phyloP scores from a whole-genome alignment of 345 rosid species.

The Reutealis trisperma region DNA sequence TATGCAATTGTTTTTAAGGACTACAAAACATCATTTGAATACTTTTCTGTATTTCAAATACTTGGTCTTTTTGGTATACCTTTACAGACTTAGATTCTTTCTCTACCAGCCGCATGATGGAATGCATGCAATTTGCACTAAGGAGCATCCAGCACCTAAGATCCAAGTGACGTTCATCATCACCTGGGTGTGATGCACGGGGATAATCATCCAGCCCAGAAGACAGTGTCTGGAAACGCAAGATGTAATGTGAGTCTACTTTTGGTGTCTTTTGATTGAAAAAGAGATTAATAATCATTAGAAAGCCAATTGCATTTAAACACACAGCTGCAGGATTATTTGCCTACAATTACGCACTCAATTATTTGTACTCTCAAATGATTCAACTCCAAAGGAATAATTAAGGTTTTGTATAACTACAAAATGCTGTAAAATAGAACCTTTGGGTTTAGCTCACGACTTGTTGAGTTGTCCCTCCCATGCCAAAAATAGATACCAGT shows the following conservation, averaged over 20 bases:
- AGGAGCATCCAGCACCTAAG: constrained; percentile 98
- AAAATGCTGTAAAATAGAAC: constrained; percentile 33
- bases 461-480: constrained; percentile 72
- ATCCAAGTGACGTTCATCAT: constrained; percentile 86
- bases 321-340: not conserved
- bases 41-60: not conserved
- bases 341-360: not conserved
- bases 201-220: constrained; percentile 97
- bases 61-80: constrained; percentile 39
- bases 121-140: constrained; percentile 82
- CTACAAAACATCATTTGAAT: constrained; percentile 5
- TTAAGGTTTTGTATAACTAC: constrained; percentile 8
- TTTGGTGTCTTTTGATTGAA: not conserved
- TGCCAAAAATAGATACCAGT: constrained; percentile 80
- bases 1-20: constrained; percentile 16
- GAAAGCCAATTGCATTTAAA: not conserved
- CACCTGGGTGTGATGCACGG: constrained; percentile 91
- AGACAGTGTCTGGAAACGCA: constrained; percentile 53
- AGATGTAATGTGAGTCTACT: constrained; percentile 26
- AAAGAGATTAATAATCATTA: not conserved
- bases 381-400: not conserved
- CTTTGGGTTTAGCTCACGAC: constrained; percentile 79
- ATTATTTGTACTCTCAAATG: not conserved
- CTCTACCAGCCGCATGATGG: constrained; percentile 54
- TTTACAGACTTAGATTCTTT: constrained; percentile 34